Evolutionary conservation across 768 basidiomycete species (phyloP).

Genomic region (Rhodotorula diobovata): DNA sequence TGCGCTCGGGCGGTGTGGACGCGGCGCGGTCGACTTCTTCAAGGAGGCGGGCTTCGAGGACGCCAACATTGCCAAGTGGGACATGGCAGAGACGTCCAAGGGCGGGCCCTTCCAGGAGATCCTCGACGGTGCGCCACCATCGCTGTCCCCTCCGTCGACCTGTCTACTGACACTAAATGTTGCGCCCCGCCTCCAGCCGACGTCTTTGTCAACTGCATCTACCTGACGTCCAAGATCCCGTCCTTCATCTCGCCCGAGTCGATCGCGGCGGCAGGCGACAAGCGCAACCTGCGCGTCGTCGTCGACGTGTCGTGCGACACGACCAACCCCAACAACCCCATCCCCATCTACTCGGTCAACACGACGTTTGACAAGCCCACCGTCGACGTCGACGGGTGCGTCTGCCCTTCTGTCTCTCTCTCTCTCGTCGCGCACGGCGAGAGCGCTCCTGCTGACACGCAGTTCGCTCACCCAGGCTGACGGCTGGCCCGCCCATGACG

Average conservation of each 20-base stretch:
- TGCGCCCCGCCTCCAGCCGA: conserved; percentile 57
- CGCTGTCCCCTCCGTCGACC: not conserved
- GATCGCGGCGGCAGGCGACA: conserved; percentile 65
- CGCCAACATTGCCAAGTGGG: conserved; percentile 94
- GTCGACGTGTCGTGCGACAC: conserved; percentile 99
- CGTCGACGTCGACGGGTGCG: conserved; percentile 75
- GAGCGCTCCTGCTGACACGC: not conserved
- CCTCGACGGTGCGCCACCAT: conserved; percentile 56
- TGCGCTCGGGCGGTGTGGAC: conserved; percentile 88
- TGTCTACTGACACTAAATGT: not conserved
- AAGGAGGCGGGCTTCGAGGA: conserved; percentile 90
- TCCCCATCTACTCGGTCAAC: conserved; percentile 92
- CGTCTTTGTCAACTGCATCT: conserved; percentile 99
- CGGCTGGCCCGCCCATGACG: conserved; percentile 64
- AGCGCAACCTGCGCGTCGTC: conserved; percentile 68
- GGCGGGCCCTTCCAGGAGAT: conserved; percentile 95
- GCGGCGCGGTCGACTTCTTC: conserved; percentile 91
- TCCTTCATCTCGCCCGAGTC: conserved; percentile 70
- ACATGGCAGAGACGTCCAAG: conserved; percentile 90
- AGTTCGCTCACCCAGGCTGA: too few species aligned
- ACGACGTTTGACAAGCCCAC: conserved; percentile 91
- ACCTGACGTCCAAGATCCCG: conserved; percentile 78
- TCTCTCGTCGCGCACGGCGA: not conserved
- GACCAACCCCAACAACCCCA: conserved; percentile 95
- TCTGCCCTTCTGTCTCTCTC: conserved; percentile 32